Percentiles rank a stretch among this genome's conserved stretches.
Conservation (phyloP, 176 grass and related monocot genomes). For the Cymbopogon citratus region DNA sequence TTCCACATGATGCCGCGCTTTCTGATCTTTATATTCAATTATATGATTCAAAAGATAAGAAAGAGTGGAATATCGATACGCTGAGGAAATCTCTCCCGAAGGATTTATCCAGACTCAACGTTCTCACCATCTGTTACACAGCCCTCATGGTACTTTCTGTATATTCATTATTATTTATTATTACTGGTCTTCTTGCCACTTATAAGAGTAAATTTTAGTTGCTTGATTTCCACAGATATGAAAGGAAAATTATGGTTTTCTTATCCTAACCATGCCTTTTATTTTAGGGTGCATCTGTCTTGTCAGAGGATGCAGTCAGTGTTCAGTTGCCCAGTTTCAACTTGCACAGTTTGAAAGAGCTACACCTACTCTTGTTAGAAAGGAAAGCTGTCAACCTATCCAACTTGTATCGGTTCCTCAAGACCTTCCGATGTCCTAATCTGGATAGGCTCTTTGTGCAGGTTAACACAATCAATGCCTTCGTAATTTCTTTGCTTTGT, state of each 20-base stretch:
- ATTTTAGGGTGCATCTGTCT: constrained; percentile 17
- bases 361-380: constrained; percentile 52
- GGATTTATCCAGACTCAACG: too few species aligned
- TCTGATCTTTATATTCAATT: too few species aligned
- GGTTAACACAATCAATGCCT: constrained; percentile 15
- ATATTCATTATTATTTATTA: too few species aligned
- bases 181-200: not conserved
- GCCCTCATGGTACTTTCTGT: too few species aligned
- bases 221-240: not conserved
- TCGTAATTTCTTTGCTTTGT: not conserved
- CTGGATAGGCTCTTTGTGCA: constrained; percentile 61
- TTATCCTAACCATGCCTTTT: not conserved
- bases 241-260: not conserved
- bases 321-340: not conserved
- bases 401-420: constrained; percentile 47
- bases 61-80: too few species aligned
- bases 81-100: too few species aligned
- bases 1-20: too few species aligned
- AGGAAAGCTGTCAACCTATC: constrained; percentile 38
- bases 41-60: too few species aligned
- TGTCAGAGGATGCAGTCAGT: not conserved
- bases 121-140: too few species aligned
- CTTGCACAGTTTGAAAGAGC: constrained; percentile 43
- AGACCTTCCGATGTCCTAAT: constrained; percentile 25
- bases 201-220: not conserved